A percentile compares a stretch with the other conserved stretches of the same genome.
Evolutionary conservation across 257 asterid genomes (phyloP).

Genomic region (Solanum ossicruentum): DNA sequence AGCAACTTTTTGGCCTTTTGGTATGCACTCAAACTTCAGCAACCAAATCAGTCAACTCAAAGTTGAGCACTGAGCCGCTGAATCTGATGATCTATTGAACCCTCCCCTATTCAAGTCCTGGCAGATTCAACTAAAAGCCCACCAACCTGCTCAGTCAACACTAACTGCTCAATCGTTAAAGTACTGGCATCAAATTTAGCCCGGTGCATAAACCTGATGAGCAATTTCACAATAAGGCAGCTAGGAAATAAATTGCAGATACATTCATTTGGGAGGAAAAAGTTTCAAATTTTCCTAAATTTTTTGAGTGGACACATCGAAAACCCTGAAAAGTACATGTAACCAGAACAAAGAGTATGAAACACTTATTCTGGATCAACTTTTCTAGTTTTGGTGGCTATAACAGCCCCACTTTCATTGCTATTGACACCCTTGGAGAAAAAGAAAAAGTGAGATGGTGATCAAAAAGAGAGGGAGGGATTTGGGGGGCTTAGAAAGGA

Average conservation of each 20-base stretch:
- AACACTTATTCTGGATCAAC: not conserved
- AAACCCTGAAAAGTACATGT: not conserved
- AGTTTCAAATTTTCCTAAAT: not conserved
- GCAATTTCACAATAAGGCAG: not conserved
- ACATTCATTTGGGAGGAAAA: not conserved
- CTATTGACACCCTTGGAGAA: not conserved
- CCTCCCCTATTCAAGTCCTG: not conserved
- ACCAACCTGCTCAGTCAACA: not conserved
- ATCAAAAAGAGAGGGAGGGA: not conserved
- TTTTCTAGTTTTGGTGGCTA: not conserved
- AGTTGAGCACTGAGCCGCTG: not conserved
- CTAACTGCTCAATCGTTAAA: not conserved
- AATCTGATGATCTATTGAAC: not conserved
- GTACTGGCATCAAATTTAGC: not conserved
- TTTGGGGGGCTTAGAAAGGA: not conserved
- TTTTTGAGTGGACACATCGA: not conserved
- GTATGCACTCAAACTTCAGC: not conserved
- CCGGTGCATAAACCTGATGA: not conserved
- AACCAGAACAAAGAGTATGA: not conserved
- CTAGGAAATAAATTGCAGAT: not conserved
- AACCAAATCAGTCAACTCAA: not conserved
- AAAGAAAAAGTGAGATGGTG: not conserved
- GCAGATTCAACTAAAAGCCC: not conserved
- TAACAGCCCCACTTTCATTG: not conserved
- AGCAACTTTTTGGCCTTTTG: not conserved